phyloP scores from a whole-genome alignment of 306 rosid species.

The Macrotyloma uniflorum region DNA sequence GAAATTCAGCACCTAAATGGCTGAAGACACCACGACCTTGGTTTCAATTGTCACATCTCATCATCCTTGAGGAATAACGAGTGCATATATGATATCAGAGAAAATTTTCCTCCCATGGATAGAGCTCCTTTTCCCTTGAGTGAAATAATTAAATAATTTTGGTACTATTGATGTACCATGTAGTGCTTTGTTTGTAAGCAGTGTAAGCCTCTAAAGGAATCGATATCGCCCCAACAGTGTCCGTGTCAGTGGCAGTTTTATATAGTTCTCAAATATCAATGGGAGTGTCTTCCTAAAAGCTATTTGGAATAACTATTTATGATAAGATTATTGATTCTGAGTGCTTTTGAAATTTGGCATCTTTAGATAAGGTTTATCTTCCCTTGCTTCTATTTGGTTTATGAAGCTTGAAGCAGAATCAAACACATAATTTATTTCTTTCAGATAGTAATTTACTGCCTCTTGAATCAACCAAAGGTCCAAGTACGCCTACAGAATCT shows the following conservation, averaged over 20 bases:
- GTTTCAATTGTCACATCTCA: conserved; percentile 37
- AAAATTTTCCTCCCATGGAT: conserved; percentile 47
- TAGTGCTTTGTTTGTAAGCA: neutral
- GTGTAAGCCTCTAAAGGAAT: neutral
- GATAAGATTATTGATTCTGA: conserved; percentile 41
- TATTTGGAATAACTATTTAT: conserved; percentile 39
- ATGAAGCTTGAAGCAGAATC: neutral
- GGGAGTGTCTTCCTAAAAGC: neutral
- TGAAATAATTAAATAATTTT: conserved; percentile 50
- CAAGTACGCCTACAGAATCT: conserved; percentile 14
- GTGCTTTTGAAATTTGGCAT: conserved; percentile 43
- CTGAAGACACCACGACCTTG: conserved; percentile 18
- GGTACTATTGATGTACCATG: conserved; percentile 44
- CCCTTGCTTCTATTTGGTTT: conserved; percentile 4
- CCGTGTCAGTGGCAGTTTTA: neutral
- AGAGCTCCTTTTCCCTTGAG: conserved; percentile 58
- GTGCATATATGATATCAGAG: conserved; percentile 33
- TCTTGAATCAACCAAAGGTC: conserved; percentile 42
- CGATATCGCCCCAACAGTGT: neutral
- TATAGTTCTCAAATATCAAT: neutral
- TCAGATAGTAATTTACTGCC: conserved; percentile 1
- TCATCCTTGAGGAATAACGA: conserved; percentile 7
- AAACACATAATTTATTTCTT: conserved; percentile 20
- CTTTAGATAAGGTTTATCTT: conserved; percentile 40
- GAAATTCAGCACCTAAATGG: conserved; percentile 53